Evolutionary conservation across 345 rosid species (phyloP).

Genomic region (Populus ilicifolia): DNA sequence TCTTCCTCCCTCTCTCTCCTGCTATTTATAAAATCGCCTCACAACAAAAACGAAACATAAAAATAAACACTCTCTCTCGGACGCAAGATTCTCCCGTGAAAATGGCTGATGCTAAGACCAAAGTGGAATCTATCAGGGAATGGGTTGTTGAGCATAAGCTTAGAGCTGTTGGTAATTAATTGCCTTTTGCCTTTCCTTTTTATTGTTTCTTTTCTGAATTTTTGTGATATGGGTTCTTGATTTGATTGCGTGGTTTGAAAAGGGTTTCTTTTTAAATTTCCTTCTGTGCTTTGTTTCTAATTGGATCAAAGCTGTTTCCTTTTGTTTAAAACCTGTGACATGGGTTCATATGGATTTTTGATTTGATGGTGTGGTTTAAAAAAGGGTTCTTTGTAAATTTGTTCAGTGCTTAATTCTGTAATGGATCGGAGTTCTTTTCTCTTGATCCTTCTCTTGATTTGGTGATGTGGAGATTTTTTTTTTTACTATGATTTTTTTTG

Average conservation of each 20-base stretch:
- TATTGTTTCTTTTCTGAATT: too few species aligned
- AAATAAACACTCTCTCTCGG: background rate
- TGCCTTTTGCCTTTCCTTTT: background rate
- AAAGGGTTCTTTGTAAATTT: background rate
- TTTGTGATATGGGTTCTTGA: background rate
- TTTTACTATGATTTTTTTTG: conserved; percentile 10
- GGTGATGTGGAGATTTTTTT: background rate
- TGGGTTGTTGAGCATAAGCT: conserved; percentile 92
- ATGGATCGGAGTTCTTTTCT: background rate
- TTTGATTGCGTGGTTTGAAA: conserved; percentile 2
- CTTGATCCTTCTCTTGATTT: background rate
- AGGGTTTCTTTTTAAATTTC: background rate
- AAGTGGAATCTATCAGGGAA: conserved; percentile 54
- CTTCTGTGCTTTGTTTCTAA: background rate
- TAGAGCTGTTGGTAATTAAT: conserved; percentile 70
- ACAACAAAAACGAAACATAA: background rate
- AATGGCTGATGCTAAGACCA: conserved; percentile 71
- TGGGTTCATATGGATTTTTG: background rate
- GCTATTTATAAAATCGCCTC: background rate
- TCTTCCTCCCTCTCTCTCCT: background rate
- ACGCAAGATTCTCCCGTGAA: background rate
- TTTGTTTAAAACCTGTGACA: background rate
- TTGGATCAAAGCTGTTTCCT: background rate
- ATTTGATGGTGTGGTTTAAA: background rate
- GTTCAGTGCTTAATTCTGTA: background rate